Percentiles rank a stretch among this genome's conserved stretches.
Evolutionary conservation across 352 stramenopile genomes (phyloP).

Genomic region (Phytophthora capsici): DNA sequence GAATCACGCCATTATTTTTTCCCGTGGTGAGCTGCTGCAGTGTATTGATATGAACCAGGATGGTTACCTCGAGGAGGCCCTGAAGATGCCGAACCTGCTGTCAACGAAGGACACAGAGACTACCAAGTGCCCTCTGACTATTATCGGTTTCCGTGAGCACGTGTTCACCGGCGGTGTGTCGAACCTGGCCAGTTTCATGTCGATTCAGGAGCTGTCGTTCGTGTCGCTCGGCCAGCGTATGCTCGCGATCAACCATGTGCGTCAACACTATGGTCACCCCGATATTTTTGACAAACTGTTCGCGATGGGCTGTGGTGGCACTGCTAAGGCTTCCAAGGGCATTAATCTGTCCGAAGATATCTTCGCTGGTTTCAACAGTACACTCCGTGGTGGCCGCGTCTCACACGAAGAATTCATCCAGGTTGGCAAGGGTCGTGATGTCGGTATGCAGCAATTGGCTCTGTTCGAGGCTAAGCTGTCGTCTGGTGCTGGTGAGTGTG

Average conservation of each 20-base stretch:
- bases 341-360: slow-evolving; percentile 92
- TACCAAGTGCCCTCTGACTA: slow-evolving; percentile 77
- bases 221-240: slow-evolving; percentile 87
- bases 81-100: slow-evolving; percentile 90
- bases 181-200: slow-evolving; percentile 89
- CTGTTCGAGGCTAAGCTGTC: slow-evolving; percentile 98
- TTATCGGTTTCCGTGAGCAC: slow-evolving; percentile 89
- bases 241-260: slow-evolving; percentile 77
- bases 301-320: slow-evolving; percentile 81
- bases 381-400: slow-evolving; percentile 74
- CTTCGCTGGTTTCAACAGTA: slow-evolving; percentile 89
- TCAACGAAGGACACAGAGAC: slow-evolving; percentile 78
- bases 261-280: slow-evolving; percentile 88
- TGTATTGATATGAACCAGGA: slow-evolving; percentile 94
- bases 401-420: slow-evolving; percentile 90
- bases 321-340: slow-evolving; percentile 85
- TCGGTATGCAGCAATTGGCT: slow-evolving; percentile 98
- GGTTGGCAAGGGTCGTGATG: slow-evolving; percentile 97
- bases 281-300: slow-evolving; percentile 92
- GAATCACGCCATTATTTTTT: slow-evolving; percentile 91
- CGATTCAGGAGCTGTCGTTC: slow-evolving; percentile 87
- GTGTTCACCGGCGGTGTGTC: slow-evolving; percentile 88
- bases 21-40: slow-evolving; percentile 83
- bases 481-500: slow-evolving; percentile 97
- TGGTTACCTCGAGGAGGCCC: slow-evolving; percentile 79